Conservation (phyloP, 225 moss, liverwort and hornwort species). For the Marchantia polymorpha region DNA sequence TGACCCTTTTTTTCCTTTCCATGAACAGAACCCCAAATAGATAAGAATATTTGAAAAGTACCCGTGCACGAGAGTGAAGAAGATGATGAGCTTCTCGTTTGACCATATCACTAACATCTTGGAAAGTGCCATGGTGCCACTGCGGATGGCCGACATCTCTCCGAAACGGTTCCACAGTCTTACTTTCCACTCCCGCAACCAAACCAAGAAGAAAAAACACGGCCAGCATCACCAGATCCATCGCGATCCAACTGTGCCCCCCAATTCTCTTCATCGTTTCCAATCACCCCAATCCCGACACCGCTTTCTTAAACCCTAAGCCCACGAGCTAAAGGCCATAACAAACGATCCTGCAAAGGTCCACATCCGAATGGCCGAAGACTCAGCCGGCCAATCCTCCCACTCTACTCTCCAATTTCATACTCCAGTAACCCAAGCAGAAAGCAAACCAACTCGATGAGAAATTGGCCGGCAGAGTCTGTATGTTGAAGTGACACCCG, state of each 20-base stretch:
- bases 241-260: not conserved
- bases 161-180: conserved; percentile 63
- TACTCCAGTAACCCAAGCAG: no score
- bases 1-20: not conserved
- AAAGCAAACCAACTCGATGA: not conserved
- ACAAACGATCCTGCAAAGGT: not conserved
- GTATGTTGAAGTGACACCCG: not conserved
- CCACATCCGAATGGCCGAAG: not conserved
- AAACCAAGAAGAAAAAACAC: conserved; percentile 16
- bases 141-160: conserved; percentile 80
- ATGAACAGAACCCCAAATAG: not conserved
- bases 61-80: conserved; percentile 75
- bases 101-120: conserved; percentile 60
- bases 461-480: not conserved
- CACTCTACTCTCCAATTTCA: not conserved
- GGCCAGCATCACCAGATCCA: conserved; percentile 23
- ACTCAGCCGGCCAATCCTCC: conserved; percentile 2
- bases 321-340: not conserved
- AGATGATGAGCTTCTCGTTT: conserved; percentile 65
- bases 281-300: not conserved
- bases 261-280: not conserved
- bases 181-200: conserved; percentile 17
- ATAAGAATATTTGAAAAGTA: not conserved
- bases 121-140: conserved; percentile 87
- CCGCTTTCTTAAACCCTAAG: conserved; percentile 8